Evolutionary conservation across 2,329 filamentous ascomycete species (phyloP), one percentile per base, ranked within the genome.

Genomic region (Alternaria sp.): DNA sequence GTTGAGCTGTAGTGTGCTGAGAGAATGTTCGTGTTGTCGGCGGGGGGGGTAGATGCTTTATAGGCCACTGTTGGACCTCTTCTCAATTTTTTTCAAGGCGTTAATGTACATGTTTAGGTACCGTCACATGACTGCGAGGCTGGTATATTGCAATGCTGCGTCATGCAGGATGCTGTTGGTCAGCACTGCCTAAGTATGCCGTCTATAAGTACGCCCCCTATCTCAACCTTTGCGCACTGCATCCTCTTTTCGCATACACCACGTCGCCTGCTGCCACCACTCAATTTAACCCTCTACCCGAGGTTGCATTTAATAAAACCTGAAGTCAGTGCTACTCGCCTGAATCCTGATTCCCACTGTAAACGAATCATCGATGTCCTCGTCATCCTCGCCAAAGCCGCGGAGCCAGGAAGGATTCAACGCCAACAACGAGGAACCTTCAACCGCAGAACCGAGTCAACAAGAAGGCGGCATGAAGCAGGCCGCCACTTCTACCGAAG

Each of bases 191-290:
- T 40, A 3, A 11, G 15, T 5, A 15, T 40, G 36, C 36, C 36
- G n/a, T 40, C 36, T 45, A 45, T 21, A 45, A 45, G 43, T 45
- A 45, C 17, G 43, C 43, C 43, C 43, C 19, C 17, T 17, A 21
- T 12, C 10, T 21, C 17, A 45, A 21, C 43, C 17, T 40, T 45
- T 13, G 43, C 17, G 17, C 17, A 21, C 17, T 13, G 17, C 43
- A 7, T 19, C 6, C 5, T 45, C 19, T 21, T 45, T 17, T 45
- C 12, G 19, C 10, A 1, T 0, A 5, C 8, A 40, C 15, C 7
- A 10, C 36, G 5, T 40, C 4, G 4, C 9, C 36, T 40, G 36
- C 15, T 36, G n/a, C 36, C 36, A 40, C 2, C 15, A 40, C 36
- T 40, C 8, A 17, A 40, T 40, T 40, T 10, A 40, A 17, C 36